phyloP scores from a whole-genome alignment of 2,329 filamentous ascomycete species.

The Curvularia sp. region DNA sequence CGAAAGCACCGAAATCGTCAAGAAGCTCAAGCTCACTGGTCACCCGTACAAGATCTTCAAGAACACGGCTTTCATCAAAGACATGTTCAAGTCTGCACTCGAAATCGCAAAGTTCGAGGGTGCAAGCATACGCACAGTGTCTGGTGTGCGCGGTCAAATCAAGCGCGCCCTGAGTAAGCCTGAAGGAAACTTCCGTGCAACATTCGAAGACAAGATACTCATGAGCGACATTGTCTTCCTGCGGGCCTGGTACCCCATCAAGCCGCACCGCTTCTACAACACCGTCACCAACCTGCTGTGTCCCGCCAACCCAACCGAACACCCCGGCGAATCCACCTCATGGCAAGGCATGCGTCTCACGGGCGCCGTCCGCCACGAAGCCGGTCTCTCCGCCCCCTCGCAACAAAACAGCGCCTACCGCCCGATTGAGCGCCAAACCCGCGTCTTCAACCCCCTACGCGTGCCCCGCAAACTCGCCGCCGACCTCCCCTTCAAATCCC shows the following conservation, averaged over 20 bases:
- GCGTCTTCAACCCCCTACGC: conserved; percentile 66
- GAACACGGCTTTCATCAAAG: conserved; percentile 97
- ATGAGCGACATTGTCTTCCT: conserved; percentile 97
- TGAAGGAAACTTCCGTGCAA: conserved; percentile 94
- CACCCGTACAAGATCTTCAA: conserved; percentile 98
- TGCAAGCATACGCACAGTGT: conserved; percentile 93
- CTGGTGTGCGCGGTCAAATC: conserved; percentile 94
- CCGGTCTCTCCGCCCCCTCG: conserved; percentile 77
- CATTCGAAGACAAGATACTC: conserved; percentile 97
- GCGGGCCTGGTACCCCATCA: conserved; percentile 94
- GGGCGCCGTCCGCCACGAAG: conserved; percentile 82
- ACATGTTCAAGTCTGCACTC: conserved; percentile 93
- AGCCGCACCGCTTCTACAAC: conserved; percentile 96
- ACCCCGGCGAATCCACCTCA: conserved; percentile 48
- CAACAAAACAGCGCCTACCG: conserved; percentile 87
- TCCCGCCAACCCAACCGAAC: conserved; percentile 42
- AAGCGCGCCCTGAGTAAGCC: conserved; percentile 93
- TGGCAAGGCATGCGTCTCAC: conserved; percentile 96
- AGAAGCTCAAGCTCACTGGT: conserved; percentile 97
- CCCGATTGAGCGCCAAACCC: conserved; percentile 59
- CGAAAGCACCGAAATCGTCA: conserved; percentile 95
- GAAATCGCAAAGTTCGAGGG: conserved; percentile 99
- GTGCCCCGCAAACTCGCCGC: conserved; percentile 83
- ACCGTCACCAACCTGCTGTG: conserved; percentile 91
- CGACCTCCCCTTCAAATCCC: conserved; percentile 88